These are phyloP conservation scores for Melanogaster broomeanus DNA, from an alignment of 768 basidiomycete species.

Conservation along the genomic window DNA sequence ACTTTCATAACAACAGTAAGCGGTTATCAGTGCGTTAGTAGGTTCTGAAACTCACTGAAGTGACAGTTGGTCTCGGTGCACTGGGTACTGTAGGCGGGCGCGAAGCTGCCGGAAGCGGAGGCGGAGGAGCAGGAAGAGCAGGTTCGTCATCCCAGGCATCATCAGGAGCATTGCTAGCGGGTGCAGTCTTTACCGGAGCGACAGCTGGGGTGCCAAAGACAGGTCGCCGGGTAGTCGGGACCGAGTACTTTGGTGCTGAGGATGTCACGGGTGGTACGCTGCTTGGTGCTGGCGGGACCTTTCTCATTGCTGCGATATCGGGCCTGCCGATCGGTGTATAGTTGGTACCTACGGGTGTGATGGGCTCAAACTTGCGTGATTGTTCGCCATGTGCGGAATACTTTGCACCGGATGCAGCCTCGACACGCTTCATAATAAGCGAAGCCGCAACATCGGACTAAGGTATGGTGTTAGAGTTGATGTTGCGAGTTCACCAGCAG, in stretches of 20 bases:
- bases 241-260: constrained; percentile 29
- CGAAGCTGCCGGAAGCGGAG: constrained; percentile 45
- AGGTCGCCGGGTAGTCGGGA: constrained; percentile 47
- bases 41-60: constrained; percentile 34
- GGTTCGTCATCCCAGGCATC: constrained; percentile 66
- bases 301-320: constrained; percentile 64
- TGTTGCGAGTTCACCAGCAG: background rate
- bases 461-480: background rate
- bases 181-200: constrained; percentile 41
- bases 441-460: constrained; percentile 80
- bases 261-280: constrained; percentile 17
- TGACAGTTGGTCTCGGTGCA: constrained; percentile 40
- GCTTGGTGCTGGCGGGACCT: constrained; percentile 38
- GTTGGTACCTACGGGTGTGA: constrained; percentile 76
- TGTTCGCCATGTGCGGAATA: constrained; percentile 84
- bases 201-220: constrained; percentile 46
- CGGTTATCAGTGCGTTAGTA: background rate
- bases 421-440: constrained; percentile 84
- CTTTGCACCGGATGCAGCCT: constrained; percentile 85
- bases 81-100: constrained; percentile 50
- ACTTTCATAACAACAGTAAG: constrained; percentile 8
- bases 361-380: constrained; percentile 73
- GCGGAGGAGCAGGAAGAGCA: constrained; percentile 37
- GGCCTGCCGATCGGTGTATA: constrained; percentile 77
- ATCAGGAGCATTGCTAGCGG: constrained; percentile 44